A percentile compares a stretch with the other conserved stretches of the same genome.
Evolutionary conservation across 164 flowering plant genomes (phyloP).

Genomic region (Buxus sempervirens): DNA sequence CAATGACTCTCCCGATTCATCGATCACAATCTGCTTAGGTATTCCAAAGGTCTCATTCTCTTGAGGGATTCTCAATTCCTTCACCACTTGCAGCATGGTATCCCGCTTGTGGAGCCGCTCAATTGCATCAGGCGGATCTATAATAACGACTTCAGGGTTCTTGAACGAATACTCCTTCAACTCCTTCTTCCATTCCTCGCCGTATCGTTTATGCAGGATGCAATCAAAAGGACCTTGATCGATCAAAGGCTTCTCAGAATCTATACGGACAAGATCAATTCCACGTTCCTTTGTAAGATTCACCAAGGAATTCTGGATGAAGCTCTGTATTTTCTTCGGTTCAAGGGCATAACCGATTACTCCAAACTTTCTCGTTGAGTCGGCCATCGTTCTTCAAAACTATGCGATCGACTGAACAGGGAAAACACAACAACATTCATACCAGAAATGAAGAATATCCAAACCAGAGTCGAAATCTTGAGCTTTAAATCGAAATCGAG

Average conservation of each 20-base stretch:
- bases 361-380: neutral
- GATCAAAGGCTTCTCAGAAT: neutral
- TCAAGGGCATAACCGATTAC: constrained; percentile 7
- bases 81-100: neutral
- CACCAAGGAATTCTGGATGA: neutral
- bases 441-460: neutral
- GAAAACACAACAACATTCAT: neutral
- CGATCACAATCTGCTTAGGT: neutral
- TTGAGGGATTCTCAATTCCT: neutral
- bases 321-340: neutral
- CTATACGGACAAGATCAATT: neutral
- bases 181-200: neutral
- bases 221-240: neutral
- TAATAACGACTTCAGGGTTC: neutral
- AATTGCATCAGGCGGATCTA: neutral
- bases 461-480: constrained; percentile 2
- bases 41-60: neutral
- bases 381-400: constrained; percentile 1
- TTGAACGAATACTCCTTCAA: neutral
- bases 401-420: neutral
- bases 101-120: neutral
- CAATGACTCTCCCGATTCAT: neutral
- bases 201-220: neutral
- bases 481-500: neutral
- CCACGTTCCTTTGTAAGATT: neutral